A percentile compares a stretch with the other conserved stretches of the same genome.
phyloP scores from a whole-genome alignment of 345 rosid species.

The Lepidium aucheri region DNA sequence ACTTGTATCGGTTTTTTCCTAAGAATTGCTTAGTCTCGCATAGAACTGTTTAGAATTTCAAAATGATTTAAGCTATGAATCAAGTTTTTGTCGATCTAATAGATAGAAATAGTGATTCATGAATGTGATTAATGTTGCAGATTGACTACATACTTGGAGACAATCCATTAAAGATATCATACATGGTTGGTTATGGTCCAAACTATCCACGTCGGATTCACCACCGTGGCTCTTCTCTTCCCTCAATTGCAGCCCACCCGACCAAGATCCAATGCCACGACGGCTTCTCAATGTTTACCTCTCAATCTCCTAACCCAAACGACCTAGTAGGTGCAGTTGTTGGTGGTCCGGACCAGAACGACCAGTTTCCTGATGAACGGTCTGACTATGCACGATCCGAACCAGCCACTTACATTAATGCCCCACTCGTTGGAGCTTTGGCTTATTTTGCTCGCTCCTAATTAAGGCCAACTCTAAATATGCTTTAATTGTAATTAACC shows the following conservation, averaged over 20 bases:
- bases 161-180: slow-evolving; percentile 76
- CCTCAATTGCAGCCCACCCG: slow-evolving; percentile 61
- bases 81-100: no score
- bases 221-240: slow-evolving; percentile 91
- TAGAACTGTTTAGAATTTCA: no score
- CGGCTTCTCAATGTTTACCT: slow-evolving; percentile 52
- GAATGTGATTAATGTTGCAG: slow-evolving; percentile 22
- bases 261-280: slow-evolving; percentile 59
- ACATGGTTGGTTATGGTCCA: slow-evolving; percentile 91
- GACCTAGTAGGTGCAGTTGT: slow-evolving; percentile 70
- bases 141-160: slow-evolving; percentile 93
- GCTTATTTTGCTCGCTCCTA: slow-evolving; percentile 68
- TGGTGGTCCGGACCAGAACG: slow-evolving; percentile 78
- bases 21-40: no score
- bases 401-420: slow-evolving; percentile 84
- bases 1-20: no score
- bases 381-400: slow-evolving; percentile 76
- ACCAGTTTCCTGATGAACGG: slow-evolving; percentile 66
- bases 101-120: no score
- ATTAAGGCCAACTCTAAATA: slow-evolving; percentile 41
- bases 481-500: neutral
- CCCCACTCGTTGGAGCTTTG: slow-evolving; percentile 85
- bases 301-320: slow-evolving; percentile 71
- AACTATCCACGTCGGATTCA: slow-evolving; percentile 76
- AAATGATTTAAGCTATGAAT: no score